Percentiles rank a stretch among this genome's conserved stretches.
These are phyloP conservation scores for Microdochium nivale DNA, from an alignment of 2,329 filamentous ascomycete species.

Conservation along the genomic window DNA sequence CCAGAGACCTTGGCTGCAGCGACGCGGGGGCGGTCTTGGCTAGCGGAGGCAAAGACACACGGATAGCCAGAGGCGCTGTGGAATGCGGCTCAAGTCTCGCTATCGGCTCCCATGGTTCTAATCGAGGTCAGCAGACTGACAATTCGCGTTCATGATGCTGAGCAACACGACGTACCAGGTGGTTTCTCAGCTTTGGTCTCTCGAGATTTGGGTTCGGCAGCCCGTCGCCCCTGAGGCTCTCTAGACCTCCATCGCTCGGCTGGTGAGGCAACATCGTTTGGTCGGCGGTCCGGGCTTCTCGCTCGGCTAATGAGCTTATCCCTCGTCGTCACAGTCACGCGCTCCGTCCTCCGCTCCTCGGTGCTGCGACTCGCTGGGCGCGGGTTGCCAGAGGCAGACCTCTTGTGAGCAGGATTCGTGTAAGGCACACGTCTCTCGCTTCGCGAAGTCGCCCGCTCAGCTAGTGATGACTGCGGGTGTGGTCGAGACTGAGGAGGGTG, in stretches of 20 bases:
- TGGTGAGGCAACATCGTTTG: slow-evolving; percentile 19
- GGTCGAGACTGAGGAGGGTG: neutral
- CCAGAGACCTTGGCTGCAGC: slow-evolving; percentile 59
- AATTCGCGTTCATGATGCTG: neutral
- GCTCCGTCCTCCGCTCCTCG: slow-evolving; percentile 50
- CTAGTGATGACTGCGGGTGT: slow-evolving; percentile 12
- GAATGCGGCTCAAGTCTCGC: slow-evolving; percentile 63
- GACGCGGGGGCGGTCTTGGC: slow-evolving; percentile 64
- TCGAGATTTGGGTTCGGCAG: slow-evolving; percentile 33
- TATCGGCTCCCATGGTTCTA: slow-evolving; percentile 67
- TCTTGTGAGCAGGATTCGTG: slow-evolving; percentile 42
- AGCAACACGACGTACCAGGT: slow-evolving; percentile 31
- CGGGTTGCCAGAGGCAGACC: slow-evolving; percentile 48
- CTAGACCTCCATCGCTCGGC: slow-evolving; percentile 21
- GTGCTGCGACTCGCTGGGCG: slow-evolving; percentile 37
- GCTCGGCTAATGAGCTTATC: slow-evolving; percentile 53
- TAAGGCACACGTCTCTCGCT: slow-evolving; percentile 26
- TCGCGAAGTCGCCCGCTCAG: slow-evolving; percentile 20
- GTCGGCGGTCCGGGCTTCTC: slow-evolving; percentile 46
- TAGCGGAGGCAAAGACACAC: slow-evolving; percentile 58
- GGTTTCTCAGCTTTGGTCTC: slow-evolving; percentile 37
- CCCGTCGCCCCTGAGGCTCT: slow-evolving; percentile 32
- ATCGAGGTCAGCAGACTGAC: slow-evolving; percentile 15
- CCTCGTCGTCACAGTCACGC: slow-evolving; percentile 47
- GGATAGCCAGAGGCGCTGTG: slow-evolving; percentile 38